Evolutionary conservation across 768 basidiomycete species (phyloP).

Genomic region (Galerina sulciceps): DNA sequence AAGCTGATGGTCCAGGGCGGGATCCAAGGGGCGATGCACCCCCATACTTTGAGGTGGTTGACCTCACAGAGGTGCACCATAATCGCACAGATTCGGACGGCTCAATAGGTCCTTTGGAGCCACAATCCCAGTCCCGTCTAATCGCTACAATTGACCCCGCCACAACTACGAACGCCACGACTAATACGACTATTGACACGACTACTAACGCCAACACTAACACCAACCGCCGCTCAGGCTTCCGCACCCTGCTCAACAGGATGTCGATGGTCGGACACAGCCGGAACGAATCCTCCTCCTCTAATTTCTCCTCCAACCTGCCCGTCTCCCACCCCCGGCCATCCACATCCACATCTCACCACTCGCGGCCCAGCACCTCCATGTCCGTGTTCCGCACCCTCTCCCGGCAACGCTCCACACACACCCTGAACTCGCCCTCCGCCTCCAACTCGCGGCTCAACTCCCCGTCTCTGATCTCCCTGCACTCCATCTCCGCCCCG

Average conservation of each 20-base stretch:
- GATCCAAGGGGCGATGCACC: slow-evolving; percentile 69
- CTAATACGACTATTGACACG: too few species aligned
- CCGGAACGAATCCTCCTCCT: slow-evolving; percentile 35
- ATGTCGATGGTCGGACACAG: slow-evolving; percentile 34
- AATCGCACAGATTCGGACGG: slow-evolving; percentile 4
- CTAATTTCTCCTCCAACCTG: slow-evolving; percentile 12
- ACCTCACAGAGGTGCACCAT: slow-evolving; percentile 12
- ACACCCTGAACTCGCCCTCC: slow-evolving; percentile 38
- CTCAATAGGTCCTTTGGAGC: neutral
- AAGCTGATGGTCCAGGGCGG: slow-evolving; percentile 1
- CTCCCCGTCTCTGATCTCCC: slow-evolving; percentile 72
- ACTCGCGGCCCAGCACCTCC: slow-evolving; percentile 42
- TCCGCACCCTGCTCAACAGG: slow-evolving; percentile 50
- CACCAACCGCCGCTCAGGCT: slow-evolving; percentile 45
- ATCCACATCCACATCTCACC: too few species aligned
- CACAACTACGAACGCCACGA: too few species aligned
- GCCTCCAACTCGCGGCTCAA: slow-evolving; percentile 37
- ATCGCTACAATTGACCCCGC: too few species aligned
- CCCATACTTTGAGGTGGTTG: slow-evolving; percentile 65
- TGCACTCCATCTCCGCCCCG: slow-evolving; percentile 77
- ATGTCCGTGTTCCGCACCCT: slow-evolving; percentile 52
- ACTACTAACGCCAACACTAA: too few species aligned
- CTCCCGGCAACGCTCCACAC: slow-evolving; percentile 49
- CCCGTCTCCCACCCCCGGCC: too few species aligned
- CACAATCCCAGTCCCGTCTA: too few species aligned